Evolutionary conservation across 169 alveolate genomes (phyloP), one percentile per base, ranked within the genome.

Genomic region (Hepatocystis sp.): DNA sequence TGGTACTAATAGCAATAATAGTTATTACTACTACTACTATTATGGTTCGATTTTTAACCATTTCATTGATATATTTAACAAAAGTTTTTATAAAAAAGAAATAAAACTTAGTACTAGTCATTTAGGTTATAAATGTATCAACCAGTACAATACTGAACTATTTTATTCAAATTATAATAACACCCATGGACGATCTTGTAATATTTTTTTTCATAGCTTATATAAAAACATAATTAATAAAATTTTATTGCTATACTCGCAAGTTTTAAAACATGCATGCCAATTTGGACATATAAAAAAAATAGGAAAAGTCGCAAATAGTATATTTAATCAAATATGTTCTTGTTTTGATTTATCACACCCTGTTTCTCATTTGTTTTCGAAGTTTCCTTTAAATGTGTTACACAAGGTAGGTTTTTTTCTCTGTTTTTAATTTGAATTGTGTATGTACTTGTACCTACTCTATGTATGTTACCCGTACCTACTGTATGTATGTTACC

Each of bases 271-370:
- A 21, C 13, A 25, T 2, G 56, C 40, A 19, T 58, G 28, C n/a
- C 25, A 60, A 13, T 49, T 58, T 11, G 17, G 30, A n/a, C 46
- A 58, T 76, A 13, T 76, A 27, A 51, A 76, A 15, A 65, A 76
- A 5, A 28, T 76, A 0, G 44, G 42, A 13, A 23, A 11, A 8
- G 39, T 76, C 4, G 40, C 66, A 15, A 49, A 51, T 0, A 76
- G 58, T 52, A 76, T 76, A 8, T 25, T 76, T 2, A 76, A 39
- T 46, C 88, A 76, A 30, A 76, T 76, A 27, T 76, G 56, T 44
- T 58, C 88, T 1, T 64, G 56, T 10, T 76, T 76, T 39, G 78
- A 76, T 39, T 44, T 76, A 0, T 76, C 88, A 1, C 76, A 76
- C 34, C 61, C 42, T 32, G 21, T 76, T 1, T 11, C 25, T 13